Percentiles rank a stretch among this genome's conserved stretches.
Conservation (phyloP, 129 eudicot species). For the Deinandra increscens region DNA sequence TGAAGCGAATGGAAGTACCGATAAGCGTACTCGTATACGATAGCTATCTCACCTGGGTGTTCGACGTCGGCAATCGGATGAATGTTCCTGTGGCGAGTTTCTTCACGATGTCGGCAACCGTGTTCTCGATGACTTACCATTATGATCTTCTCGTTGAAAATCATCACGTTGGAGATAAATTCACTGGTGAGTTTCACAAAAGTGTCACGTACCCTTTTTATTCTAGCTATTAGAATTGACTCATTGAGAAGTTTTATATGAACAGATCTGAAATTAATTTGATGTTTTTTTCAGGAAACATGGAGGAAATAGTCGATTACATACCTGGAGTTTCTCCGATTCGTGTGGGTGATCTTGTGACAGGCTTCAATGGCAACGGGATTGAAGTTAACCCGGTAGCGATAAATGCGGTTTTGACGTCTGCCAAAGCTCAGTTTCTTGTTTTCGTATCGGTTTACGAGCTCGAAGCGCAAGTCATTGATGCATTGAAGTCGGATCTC, state of each 20-base stretch:
- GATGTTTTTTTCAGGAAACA: constrained; percentile 31
- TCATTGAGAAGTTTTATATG: too few relatives aligned
- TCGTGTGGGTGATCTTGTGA: constrained; percentile 52
- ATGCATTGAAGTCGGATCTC: constrained; percentile 32
- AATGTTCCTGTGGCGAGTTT: constrained; percentile 63
- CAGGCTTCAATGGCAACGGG: constrained; percentile 17
- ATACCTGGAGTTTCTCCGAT: constrained; percentile 51
- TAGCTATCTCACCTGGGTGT: constrained; percentile 41
- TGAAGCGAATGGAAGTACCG: constrained; percentile 37
- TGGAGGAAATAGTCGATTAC: constrained; percentile 42
- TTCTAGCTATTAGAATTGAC: too few relatives aligned
- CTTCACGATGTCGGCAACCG: constrained; percentile 54
- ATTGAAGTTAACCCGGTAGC: constrained; percentile 11
- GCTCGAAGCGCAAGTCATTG: constrained; percentile 49
- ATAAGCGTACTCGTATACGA: constrained; percentile 40
- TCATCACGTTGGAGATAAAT: constrained; percentile 39
- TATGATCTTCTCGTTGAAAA: constrained; percentile 42
- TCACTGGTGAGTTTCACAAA: constrained; percentile 26
- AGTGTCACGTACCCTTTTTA: too few relatives aligned
- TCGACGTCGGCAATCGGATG: constrained; percentile 47
- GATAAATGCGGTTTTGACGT: constrained; percentile 19
- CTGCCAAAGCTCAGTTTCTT: constrained; percentile 43
- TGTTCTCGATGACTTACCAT: constrained; percentile 38
- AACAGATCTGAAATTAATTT: neutral
- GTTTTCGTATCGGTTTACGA: constrained; percentile 42